These are phyloP conservation scores for Scleromitrula shiraiana DNA, from an alignment of 2,329 filamentous ascomycete species.

Conservation along the genomic window DNA sequence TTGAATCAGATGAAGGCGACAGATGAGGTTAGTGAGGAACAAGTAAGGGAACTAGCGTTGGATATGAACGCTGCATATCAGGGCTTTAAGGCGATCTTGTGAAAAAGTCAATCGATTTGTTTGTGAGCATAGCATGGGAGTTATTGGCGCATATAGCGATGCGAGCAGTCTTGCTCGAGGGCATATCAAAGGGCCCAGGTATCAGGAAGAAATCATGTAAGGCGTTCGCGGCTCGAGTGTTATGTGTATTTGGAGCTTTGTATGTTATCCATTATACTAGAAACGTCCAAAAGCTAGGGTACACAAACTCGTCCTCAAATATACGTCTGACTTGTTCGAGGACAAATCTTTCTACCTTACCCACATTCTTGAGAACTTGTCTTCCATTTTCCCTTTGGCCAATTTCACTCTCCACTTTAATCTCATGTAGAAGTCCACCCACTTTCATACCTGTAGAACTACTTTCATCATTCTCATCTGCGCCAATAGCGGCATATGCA, in stretches of 20 bases:
- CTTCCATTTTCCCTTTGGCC: conserved; percentile 85
- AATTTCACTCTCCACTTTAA: conserved; percentile 95
- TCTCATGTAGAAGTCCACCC: conserved; percentile 80
- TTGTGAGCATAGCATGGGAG: neutral
- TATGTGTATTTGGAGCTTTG: neutral
- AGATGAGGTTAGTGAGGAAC: conserved; percentile 79
- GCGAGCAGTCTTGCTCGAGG: no score
- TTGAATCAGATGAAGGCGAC: conserved; percentile 97
- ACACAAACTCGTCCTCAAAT: conserved; percentile 98
- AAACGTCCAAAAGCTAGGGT: conserved; percentile 98
- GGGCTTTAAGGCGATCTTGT: conserved; percentile 63
- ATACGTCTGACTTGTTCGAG: conserved; percentile 93
- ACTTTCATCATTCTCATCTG: conserved; percentile 23
- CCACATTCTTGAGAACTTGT: conserved; percentile 95
- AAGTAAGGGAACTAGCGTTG: conserved; percentile 80
- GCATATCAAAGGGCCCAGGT: no score
- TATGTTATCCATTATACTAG: conserved; percentile 49
- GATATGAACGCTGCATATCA: conserved; percentile 93
- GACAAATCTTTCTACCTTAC: conserved; percentile 96
- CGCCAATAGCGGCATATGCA: conserved; percentile 59
- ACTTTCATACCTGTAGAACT: conserved; percentile 37
- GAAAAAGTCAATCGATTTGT: conserved; percentile 12
- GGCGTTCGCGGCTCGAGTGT: conserved; percentile 15
- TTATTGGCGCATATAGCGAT: neutral
- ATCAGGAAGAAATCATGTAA: conserved; percentile 9